Base-by-base conservation (phyloP, 306 rosid species). In the Pterocarpus macrocarpus region DNA sequence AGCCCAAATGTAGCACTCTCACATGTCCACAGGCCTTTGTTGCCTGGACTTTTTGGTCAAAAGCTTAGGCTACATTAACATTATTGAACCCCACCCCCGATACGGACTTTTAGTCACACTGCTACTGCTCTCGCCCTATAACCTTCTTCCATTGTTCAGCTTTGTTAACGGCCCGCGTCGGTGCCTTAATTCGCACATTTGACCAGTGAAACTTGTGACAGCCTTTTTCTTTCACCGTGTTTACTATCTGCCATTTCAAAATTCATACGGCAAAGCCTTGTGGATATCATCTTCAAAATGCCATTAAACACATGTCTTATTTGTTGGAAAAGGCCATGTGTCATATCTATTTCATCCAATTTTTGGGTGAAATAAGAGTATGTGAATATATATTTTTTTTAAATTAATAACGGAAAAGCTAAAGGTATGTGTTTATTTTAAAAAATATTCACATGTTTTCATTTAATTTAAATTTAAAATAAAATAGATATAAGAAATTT, bases 161-260 rank as follows among this genome's bases (percentile, higher is more conserved):
- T 43, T 43, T 0, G 11, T 43, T 43, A 8, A 0, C 47, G 8
- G 8, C 75, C 12, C 76, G 74, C 43, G 76, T 68, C 76, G 82
- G 75, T 77, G 75, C 36, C 35, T 30, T 22, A 45, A 2, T 28
- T 55, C 14, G 5, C 13, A 43, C 47, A 43, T 22, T 43, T 5
- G 8, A 38, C 10, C 8, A 2, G 47, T 62, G 28, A 52, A 52
- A 56, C 76, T 59, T 14, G 0, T 77, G 14, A 63, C 47, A 17
- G 6, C 52, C 16, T 16, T 34, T 33, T 55, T 17, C 38, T 38
- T 66, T 73, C 52, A 4, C 75, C 62, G 41, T 68, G 43, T 68
- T 69, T 69, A 69, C 73, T 22, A 39, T 44, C 73, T 69, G 17
- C 30, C 73, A 45, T 69, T 22, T 69, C 30, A 45, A 55, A 69